These are phyloP conservation scores for Skeletonema costatum DNA, from an alignment of 108 stramenopile genomes.

Conservation along the genomic window DNA sequence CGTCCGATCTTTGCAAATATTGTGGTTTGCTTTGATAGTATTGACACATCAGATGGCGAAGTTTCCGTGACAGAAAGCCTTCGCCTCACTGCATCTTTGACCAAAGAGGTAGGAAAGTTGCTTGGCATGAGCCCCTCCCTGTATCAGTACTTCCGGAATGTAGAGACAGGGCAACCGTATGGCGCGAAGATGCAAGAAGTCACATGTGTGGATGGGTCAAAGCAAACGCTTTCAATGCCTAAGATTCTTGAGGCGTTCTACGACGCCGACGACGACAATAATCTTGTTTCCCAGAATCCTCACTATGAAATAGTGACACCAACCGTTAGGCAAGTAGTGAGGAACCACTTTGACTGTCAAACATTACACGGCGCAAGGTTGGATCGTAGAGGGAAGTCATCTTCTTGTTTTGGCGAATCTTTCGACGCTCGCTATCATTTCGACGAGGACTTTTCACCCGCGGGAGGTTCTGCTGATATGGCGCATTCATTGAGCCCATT, in stretches of 20 bases:
- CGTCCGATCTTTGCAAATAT: slow-evolving; percentile 81
- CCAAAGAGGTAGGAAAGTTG: slow-evolving; percentile 54
- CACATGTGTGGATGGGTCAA: slow-evolving; percentile 42
- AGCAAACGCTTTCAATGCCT: slow-evolving; percentile 26
- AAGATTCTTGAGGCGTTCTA: slow-evolving; percentile 29
- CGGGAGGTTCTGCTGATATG: slow-evolving; percentile 37
- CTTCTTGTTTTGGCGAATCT: slow-evolving; percentile 65
- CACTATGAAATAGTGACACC: slow-evolving; percentile 48
- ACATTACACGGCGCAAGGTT: slow-evolving; percentile 40
- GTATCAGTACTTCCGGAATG: slow-evolving; percentile 74
- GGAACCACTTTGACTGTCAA: slow-evolving; percentile 59
- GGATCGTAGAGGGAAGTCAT: slow-evolving; percentile 10
- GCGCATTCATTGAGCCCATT: slow-evolving; percentile 43
- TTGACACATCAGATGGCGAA: slow-evolving; percentile 76
- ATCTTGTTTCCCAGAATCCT: neutral
- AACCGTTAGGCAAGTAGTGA: slow-evolving; percentile 41
- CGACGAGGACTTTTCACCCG: slow-evolving; percentile 33
- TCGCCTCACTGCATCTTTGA: slow-evolving; percentile 28
- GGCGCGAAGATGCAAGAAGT: slow-evolving; percentile 33
- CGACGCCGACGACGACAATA: slow-evolving; percentile 11
- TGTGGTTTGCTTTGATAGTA: slow-evolving; percentile 71
- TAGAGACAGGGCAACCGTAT: slow-evolving; percentile 61
- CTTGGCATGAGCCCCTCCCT: slow-evolving; percentile 73
- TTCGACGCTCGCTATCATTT: slow-evolving; percentile 45
- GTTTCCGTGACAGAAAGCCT: slow-evolving; percentile 48